Conservation (phyloP, 2,329 filamentous ascomycete genomes). For the Dactylellina parvicollis region DNA sequence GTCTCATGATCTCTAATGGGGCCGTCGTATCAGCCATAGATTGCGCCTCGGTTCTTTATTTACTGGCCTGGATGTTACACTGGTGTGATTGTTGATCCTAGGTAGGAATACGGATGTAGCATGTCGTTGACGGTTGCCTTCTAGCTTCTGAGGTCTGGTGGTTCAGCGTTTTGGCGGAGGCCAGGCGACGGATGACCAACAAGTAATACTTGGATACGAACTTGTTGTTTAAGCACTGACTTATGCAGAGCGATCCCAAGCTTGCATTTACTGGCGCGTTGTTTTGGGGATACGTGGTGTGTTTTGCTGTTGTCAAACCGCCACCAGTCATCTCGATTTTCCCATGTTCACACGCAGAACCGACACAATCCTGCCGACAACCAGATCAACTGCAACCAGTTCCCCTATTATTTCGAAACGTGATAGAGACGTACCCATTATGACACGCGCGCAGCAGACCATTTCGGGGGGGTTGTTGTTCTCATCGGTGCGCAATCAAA, state of each 20-base stretch:
- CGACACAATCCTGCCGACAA: background rate
- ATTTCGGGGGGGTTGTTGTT: conserved; percentile 87
- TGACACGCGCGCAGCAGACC: conserved; percentile 95
- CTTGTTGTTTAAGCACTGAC: no score
- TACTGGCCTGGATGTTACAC: background rate
- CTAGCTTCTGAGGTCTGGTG: no score
- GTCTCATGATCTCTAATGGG: no score
- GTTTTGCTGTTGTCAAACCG: background rate
- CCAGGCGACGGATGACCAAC: no score
- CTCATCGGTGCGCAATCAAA: conserved; percentile 75
- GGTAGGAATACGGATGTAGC: no score
- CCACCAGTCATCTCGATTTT: background rate
- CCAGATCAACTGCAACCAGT: background rate
- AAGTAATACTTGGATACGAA: no score
- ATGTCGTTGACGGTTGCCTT: no score
- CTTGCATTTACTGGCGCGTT: background rate
- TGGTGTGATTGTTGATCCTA: no score
- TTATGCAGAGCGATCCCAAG: conserved; percentile 1
- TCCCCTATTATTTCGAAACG: no score
- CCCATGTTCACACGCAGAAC: background rate
- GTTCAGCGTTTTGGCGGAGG: no score
- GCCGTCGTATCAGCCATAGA: background rate
- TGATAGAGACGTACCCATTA: conserved; percentile 64
- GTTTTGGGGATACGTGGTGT: conserved; percentile 31
- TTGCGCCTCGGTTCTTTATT: background rate